These are phyloP conservation scores for Alternaria novae-zelandiae DNA, from an alignment of 2,329 filamentous ascomycete species.

Conservation along the genomic window DNA sequence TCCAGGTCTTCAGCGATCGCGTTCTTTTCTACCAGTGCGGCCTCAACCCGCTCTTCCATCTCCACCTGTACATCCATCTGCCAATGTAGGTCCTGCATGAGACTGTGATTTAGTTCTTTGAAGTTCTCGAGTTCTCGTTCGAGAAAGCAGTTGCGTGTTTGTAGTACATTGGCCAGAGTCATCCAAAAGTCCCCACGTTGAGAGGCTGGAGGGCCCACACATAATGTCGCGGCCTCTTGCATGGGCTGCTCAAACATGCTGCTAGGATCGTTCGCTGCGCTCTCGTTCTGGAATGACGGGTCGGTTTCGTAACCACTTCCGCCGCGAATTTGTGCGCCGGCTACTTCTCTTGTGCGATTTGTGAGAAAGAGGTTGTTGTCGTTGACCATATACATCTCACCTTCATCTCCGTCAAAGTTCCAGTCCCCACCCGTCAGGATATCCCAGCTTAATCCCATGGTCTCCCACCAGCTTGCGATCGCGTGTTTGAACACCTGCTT, in stretches of 20 bases:
- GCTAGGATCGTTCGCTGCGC: not conserved
- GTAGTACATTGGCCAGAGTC: not conserved
- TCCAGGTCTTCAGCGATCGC: not conserved
- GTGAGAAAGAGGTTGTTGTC: not conserved
- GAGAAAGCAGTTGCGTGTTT: constrained; percentile 9
- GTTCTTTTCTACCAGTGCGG: not conserved
- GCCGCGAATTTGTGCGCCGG: not conserved
- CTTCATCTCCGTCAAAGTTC: constrained; percentile 8
- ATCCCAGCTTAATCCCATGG: not conserved
- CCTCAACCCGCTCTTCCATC: constrained; percentile 1
- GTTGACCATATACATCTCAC: constrained; percentile 19
- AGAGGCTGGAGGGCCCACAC: not conserved
- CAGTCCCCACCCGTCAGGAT: constrained; percentile 2
- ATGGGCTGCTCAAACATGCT: not conserved
- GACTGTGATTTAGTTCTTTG: constrained; percentile 7
- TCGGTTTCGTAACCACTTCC: not conserved
- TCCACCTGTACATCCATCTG: constrained; percentile 6
- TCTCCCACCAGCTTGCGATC: constrained; percentile 3
- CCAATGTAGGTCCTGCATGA: constrained; percentile 10
- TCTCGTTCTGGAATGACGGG: not conserved
- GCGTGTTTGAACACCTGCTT: constrained; percentile 20
- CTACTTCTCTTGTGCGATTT: not conserved
- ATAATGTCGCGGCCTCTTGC: not conserved
- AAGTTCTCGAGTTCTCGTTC: constrained; percentile 8
- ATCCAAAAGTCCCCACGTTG: constrained; percentile 3